These are phyloP conservation scores for Tuber borchii DNA, from an alignment of 495 filamentous ascomycete species.

Conservation along the genomic window DNA sequence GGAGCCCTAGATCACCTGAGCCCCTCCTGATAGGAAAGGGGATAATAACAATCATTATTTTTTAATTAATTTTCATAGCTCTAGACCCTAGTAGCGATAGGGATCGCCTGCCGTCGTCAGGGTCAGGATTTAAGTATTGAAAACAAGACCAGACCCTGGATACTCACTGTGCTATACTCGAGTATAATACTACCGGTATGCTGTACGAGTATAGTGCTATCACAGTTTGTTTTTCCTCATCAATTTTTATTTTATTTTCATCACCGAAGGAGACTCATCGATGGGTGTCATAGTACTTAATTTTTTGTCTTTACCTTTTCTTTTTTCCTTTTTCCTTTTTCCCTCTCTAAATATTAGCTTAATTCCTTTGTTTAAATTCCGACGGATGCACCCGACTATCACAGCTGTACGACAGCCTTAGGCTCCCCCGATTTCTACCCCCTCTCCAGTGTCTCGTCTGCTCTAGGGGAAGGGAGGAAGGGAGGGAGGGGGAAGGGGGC, in stretches of 20 bases:
- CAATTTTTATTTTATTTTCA: background rate
- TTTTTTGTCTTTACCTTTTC: background rate
- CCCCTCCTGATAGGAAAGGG: background rate
- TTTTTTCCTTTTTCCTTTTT: background rate
- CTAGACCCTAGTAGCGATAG: background rate
- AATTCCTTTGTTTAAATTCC: background rate
- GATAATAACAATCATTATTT: background rate
- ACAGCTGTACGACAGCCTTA: background rate
- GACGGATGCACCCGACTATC: background rate
- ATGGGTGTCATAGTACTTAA: background rate
- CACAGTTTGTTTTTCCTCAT: background rate
- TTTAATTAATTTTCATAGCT: background rate
- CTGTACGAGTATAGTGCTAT: too few relatives aligned
- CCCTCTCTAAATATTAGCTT: background rate
- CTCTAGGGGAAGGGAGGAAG: background rate
- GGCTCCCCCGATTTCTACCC: background rate
- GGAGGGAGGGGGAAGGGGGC: background rate
- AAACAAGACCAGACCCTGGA: conserved; percentile 3
- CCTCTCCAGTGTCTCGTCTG: background rate
- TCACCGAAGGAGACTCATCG: background rate
- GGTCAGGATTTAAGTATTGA: conserved; percentile 3
- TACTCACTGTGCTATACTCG: background rate
- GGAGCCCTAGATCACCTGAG: background rate
- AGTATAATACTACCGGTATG: too few relatives aligned
- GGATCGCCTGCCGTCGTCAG: background rate